Conservation (phyloP, 176 grass and related monocot species). For the Bonia amplexicaulis region DNA sequence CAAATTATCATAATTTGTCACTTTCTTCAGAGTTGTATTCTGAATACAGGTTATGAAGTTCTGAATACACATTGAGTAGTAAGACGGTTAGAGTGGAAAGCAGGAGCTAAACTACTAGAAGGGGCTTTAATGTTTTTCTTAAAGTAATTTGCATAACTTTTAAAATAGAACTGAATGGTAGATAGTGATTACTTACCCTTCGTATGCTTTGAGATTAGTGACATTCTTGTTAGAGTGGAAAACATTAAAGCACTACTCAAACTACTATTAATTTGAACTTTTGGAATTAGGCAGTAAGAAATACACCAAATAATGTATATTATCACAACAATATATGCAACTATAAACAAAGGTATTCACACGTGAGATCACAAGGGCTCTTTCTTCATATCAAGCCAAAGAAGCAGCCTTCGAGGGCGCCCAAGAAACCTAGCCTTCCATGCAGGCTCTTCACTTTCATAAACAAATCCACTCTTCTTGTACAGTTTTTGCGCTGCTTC, state of each 20-base stretch:
- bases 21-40: neutral
- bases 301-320: neutral
- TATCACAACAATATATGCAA: neutral
- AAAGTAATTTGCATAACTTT: too few relatives aligned
- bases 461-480: constrained; percentile 82
- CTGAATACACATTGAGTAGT: neutral
- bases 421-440: constrained; percentile 83
- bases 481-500: constrained; percentile 74
- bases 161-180: too few relatives aligned
- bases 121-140: too few relatives aligned
- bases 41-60: neutral
- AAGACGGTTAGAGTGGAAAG: too few relatives aligned
- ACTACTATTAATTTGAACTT: neutral
- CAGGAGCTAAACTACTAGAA: neutral
- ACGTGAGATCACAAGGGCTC: constrained; percentile 25
- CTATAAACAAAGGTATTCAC: constrained; percentile 25
- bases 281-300: neutral
- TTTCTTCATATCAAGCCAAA: constrained; percentile 77
- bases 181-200: too few relatives aligned
- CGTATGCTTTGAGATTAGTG: too few relatives aligned
- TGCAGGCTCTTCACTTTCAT: constrained; percentile 83
- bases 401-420: constrained; percentile 71
- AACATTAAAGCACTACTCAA: too few relatives aligned
- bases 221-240: too few relatives aligned
- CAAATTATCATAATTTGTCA: neutral